Percentiles rank a stretch among this genome's conserved stretches.
These are phyloP conservation scores for Planoprotostelium fungivorum DNA, from an alignment of 78 protist genomes.

Conservation along the genomic window DNA sequence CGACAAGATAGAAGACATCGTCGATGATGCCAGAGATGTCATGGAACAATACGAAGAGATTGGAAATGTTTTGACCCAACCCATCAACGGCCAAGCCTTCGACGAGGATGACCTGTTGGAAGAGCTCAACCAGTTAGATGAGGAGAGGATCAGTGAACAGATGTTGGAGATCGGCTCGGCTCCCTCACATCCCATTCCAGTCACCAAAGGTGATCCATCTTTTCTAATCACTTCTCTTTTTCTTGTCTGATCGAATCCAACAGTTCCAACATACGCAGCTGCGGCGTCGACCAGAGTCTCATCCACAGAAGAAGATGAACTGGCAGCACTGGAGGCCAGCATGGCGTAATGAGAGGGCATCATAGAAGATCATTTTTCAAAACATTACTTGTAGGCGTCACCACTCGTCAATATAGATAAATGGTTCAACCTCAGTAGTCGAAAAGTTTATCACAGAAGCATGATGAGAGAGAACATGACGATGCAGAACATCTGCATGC, in stretches of 20 bases:
- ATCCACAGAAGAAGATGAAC: not conserved
- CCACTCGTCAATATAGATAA: no score
- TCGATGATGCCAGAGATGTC: not conserved
- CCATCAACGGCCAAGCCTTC: not conserved
- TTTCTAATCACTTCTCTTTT: no score
- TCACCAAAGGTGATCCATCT: not conserved
- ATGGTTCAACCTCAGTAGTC: no score
- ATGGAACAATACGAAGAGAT: not conserved
- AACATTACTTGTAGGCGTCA: no score
- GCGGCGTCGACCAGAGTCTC: not conserved
- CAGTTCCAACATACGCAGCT: no score
- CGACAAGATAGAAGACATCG: not conserved
- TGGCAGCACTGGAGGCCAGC: not conserved
- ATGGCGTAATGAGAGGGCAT: no score
- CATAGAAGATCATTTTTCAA: no score
- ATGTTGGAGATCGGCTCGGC: not conserved
- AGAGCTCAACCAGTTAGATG: not conserved
- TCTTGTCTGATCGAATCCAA: no score
- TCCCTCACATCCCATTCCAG: not conserved
- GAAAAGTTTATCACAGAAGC: no score
- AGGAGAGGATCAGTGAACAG: not conserved
- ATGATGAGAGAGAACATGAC: no score
- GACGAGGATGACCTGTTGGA: not conserved
- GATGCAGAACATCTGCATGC: no score
- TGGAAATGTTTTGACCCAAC: not conserved